Evolutionary conservation across 176 grass and related monocot species (phyloP), one percentile per base, ranked within the genome.

Genomic region (Elaeis guineensis): DNA sequence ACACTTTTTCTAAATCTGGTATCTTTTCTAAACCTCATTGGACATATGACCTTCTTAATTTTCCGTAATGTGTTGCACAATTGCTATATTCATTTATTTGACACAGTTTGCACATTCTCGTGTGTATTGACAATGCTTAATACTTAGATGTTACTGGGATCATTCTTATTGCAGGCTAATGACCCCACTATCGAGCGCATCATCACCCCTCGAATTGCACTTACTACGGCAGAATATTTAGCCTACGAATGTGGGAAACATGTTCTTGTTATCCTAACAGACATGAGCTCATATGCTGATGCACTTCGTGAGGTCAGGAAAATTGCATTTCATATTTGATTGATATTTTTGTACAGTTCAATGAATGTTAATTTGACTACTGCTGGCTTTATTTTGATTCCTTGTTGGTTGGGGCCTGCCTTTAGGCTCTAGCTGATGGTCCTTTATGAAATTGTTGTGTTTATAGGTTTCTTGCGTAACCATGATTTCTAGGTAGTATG

Each of bases 241-340:
- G 90, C 90, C 32, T 95, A 89, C 57, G 90, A 95, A 79, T 89
- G 90, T 55, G 90, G 90, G 65, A 95, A 95, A 21, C 85, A 95
- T 54, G 90, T 95, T 25, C 90, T 95, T 75, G 85, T 95, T 48
- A 95, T 95, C 70, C 58, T 95, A 56, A 89, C 90, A 51, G 90
- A 95, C 62, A 95, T 95, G 90, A 95, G 90, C 57, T 95, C 90
- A 39, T 95, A 95, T 23, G 85, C 90, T 25, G 90, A 95, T 86
- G 90, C 90, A 19, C 90, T 95, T 80, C 85, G 86, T 65, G 90
- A 95, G 82, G 90, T 89, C 72, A 26, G 44, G 12, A 73, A 14
- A 21, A 44, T 44, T 44, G 35, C 35, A 44, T 44, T 44, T 44
- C 35, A 0, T 12, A 44, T 3, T 23, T 44, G 9, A 12, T 44